Conservation (phyloP, 495 filamentous ascomycete species). For the Neurospora sp. region DNA sequence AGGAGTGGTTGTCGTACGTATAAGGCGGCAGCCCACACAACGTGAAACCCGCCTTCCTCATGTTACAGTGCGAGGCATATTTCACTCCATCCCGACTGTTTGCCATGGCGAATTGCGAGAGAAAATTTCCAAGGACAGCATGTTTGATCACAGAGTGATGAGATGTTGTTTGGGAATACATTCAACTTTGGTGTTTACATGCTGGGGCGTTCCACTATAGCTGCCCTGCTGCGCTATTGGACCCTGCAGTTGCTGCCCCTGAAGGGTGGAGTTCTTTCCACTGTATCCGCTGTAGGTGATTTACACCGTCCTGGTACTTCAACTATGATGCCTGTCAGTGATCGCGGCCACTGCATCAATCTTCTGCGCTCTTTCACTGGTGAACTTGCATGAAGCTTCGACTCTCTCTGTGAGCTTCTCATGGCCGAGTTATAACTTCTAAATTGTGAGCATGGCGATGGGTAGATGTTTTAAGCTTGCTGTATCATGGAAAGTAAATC, state of each 20-base stretch:
- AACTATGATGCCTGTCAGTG: not conserved
- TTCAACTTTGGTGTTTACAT: not conserved
- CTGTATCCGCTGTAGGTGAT: not conserved
- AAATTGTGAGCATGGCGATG: not conserved
- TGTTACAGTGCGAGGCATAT: not conserved
- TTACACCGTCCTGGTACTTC: not conserved
- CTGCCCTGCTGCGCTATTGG: not conserved
- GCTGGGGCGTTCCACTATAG: not conserved
- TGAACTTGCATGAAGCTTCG: not conserved
- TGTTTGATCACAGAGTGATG: not conserved
- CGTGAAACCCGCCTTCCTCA: not conserved
- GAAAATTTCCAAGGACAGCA: not conserved
- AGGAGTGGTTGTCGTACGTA: not conserved
- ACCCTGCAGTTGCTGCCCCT: not conserved
- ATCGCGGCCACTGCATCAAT: not conserved
- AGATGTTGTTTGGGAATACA: not conserved
- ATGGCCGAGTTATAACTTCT: not conserved
- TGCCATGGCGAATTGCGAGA: not conserved
- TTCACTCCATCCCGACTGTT: not conserved
- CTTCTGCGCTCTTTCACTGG: not conserved
- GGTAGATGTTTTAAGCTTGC: not conserved
- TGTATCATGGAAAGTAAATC: too few relatives aligned
- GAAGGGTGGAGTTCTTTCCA: not conserved
- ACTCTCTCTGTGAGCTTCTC: not conserved
- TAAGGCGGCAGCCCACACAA: not conserved